Base-by-base conservation (phyloP, 2,329 filamentous ascomycete species). In the Aspergillus terreus region DNA sequence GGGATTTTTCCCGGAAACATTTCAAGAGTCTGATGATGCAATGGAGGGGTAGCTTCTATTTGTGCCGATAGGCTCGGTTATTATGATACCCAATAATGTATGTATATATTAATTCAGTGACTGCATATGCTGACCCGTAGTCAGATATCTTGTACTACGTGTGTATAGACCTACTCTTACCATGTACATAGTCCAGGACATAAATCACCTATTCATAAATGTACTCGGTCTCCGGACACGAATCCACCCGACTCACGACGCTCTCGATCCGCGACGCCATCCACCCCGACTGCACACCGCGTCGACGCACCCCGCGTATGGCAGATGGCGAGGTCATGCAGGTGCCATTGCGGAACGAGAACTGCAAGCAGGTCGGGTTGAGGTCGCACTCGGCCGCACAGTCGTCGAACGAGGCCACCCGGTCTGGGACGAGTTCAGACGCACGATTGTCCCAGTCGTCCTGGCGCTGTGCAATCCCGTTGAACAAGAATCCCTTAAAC, bases 1-100 rank as follows among this genome's bases (percentile, higher is more conserved):
- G 3, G 70, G 71, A 0, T 73, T 73, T 44, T 73, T 73, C 47
- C 70, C 71, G 3, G 68, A 72, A 51, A 69, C 67, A 1, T 73
- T 73, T 50, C 67, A 66, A 30, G 67, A 66, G 6, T 57, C 56
- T 0, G 61, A 60, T 35, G 59, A 62, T 35, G 33, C 47, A 4
- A 61, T 60, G 53, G 57, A 56, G 43, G 57, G 47, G 32, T 64
- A 51, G 63, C 12, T n/a, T 14, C 14, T 7, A 1, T 4, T 11
- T 17, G 6, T n/a, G 35, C 23, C 23, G 6, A 23, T 23, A 23
- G 23, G 23, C 23, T 23, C 19, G 11, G 9, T 17, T 42, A 41
- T 23, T 5, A 42, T 21, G 15, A 42, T 19, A 17, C 40, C 40
- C 40, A 42, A 42, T 25, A 21, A 21, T 41, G 17, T n/a, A 38